These are phyloP conservation scores for Amphichorda felina DNA, from an alignment of 2,329 filamentous ascomycete species.

Conservation along the genomic window DNA sequence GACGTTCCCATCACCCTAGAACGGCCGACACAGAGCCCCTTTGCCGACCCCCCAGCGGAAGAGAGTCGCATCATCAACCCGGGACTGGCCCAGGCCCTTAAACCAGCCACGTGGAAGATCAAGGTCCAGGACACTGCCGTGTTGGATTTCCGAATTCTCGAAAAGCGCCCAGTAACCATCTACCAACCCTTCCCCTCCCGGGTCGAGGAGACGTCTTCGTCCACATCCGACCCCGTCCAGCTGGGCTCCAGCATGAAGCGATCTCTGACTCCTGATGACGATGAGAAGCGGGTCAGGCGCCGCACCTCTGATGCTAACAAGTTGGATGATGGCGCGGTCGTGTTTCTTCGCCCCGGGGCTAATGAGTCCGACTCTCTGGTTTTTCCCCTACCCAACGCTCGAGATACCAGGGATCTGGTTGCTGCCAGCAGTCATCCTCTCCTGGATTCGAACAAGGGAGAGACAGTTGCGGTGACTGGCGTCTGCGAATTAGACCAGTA, in stretches of 20 bases:
- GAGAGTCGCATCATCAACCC: slow-evolving; percentile 32
- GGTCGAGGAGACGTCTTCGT: slow-evolving; percentile 14
- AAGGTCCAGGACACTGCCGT: slow-evolving; percentile 34
- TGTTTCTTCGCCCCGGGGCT: slow-evolving; percentile 33
- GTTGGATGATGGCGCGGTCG: slow-evolving; percentile 39
- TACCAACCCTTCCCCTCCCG: slow-evolving; percentile 18
- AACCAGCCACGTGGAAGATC: slow-evolving; percentile 46
- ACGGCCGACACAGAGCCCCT: slow-evolving; percentile 19
- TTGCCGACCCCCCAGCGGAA: slow-evolving; percentile 25
- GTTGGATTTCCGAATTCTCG: slow-evolving; percentile 45
- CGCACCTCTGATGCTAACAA: slow-evolving; percentile 20
- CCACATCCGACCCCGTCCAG: slow-evolving; percentile 17
- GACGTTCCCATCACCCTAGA: slow-evolving; percentile 39
- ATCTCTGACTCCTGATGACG: slow-evolving; percentile 29
- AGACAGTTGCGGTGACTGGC: slow-evolving; percentile 36
- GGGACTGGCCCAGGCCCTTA: slow-evolving; percentile 30
- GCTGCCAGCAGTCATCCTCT: slow-evolving; percentile 35
- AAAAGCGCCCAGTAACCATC: slow-evolving; percentile 35
- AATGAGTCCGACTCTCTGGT: slow-evolving; percentile 33
- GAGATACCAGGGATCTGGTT: slow-evolving; percentile 30
- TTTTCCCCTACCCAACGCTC: slow-evolving; percentile 35
- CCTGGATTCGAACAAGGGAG: slow-evolving; percentile 35
- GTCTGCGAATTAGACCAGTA: slow-evolving; percentile 41
- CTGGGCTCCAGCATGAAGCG: slow-evolving; percentile 39
- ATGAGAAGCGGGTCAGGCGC: slow-evolving; percentile 30